Conservation (phyloP, 768 basidiomycete genomes). For the Leccinum fibrillosum region DNA sequence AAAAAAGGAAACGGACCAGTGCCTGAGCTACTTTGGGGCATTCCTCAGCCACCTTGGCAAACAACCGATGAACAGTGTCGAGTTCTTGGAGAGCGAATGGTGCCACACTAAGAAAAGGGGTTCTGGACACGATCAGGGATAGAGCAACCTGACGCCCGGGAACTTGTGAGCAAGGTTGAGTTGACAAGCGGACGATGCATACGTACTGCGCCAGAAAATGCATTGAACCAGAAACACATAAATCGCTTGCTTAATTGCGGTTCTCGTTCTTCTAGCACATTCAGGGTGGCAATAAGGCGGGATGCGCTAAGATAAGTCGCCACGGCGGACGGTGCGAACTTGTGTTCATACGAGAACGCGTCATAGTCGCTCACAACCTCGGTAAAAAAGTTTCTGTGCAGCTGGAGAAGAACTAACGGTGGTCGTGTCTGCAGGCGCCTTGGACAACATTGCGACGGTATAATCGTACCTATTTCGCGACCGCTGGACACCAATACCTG, state of each 20-base stretch:
- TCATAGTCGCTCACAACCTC: slow-evolving; percentile 55
- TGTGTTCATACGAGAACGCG: slow-evolving; percentile 56
- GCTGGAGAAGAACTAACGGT: slow-evolving; percentile 55
- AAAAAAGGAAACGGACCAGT: slow-evolving; percentile 39
- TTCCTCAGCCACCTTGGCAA: slow-evolving; percentile 53
- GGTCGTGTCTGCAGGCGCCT: slow-evolving; percentile 1
- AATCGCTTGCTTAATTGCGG: slow-evolving; percentile 62
- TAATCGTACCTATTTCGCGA: slow-evolving; percentile 54
- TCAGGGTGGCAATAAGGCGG: slow-evolving; percentile 54
- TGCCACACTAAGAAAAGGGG: slow-evolving; percentile 55
- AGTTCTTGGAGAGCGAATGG: slow-evolving; percentile 59
- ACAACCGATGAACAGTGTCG: slow-evolving; percentile 55
- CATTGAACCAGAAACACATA: slow-evolving; percentile 72
- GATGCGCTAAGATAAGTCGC: slow-evolving; percentile 63
- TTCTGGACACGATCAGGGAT: slow-evolving; percentile 60
- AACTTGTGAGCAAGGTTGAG: neutral
- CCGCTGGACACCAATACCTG: slow-evolving; percentile 57
- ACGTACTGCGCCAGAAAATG: slow-evolving; percentile 68
- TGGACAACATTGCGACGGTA: slow-evolving; percentile 12
- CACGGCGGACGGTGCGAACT: slow-evolving; percentile 65
- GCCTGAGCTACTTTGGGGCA: slow-evolving; percentile 59
- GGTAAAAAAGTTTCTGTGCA: slow-evolving; percentile 67
- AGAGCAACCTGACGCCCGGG: slow-evolving; percentile 49
- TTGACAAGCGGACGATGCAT: neutral
- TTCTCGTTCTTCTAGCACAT: slow-evolving; percentile 54